phyloP scores from a whole-genome alignment of 1,284 basidiomycete species.

The Exobasidium rhododendri region DNA sequence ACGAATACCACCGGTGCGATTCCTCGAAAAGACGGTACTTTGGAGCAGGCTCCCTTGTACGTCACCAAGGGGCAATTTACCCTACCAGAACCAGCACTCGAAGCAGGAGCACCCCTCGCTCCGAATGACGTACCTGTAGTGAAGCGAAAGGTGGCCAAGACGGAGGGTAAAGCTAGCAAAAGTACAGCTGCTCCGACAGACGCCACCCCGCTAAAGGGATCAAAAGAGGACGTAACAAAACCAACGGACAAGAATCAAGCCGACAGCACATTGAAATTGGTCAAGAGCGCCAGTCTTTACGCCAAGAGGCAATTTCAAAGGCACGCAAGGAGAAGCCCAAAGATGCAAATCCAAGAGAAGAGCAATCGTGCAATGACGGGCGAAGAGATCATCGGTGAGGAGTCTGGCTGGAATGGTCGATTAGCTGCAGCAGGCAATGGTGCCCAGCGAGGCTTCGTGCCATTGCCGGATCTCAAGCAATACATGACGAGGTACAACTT shows the following conservation, averaged over 20 bases:
- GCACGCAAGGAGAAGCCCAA: not conserved
- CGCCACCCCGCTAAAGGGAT: not conserved
- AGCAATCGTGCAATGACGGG: slow-evolving; percentile 10
- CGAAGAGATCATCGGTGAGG: slow-evolving; percentile 13
- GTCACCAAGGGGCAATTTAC: not conserved
- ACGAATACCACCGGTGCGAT: slow-evolving; percentile 22
- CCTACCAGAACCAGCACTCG: not conserved
- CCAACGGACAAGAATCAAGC: not conserved
- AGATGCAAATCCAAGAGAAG: not conserved
- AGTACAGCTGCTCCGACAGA: not conserved
- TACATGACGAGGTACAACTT: slow-evolving; percentile 18
- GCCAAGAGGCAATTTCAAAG: not conserved
- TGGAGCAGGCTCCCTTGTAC: slow-evolving; percentile 10
- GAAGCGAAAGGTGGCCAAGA: not conserved
- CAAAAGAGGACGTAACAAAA: not conserved
- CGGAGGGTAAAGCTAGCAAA: not conserved
- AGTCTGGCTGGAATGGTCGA: slow-evolving; percentile 24
- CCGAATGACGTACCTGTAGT: not conserved
- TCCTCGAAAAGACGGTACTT: not conserved
- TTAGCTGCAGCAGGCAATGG: slow-evolving; percentile 23
- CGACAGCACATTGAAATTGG: not conserved
- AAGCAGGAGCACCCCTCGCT: not conserved
- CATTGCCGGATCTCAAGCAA: slow-evolving; percentile 11
- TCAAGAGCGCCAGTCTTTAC: not conserved
- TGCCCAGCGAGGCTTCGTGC: slow-evolving; percentile 21